phyloP scores from a whole-genome alignment of 2,329 filamentous ascomycete genomes.

The Talaromyces islandicus region DNA sequence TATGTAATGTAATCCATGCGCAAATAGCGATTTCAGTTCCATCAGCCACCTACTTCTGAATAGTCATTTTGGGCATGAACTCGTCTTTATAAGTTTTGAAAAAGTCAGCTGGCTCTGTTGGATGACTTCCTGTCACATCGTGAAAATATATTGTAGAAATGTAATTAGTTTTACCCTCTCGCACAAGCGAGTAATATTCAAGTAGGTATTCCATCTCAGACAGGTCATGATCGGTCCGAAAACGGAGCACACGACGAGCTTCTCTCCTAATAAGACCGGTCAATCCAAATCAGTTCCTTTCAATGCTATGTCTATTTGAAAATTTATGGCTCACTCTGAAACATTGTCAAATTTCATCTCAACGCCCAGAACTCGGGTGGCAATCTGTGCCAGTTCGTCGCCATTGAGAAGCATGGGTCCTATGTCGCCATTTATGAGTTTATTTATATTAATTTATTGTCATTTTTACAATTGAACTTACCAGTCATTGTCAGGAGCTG shows the following conservation, averaged over 20 bases:
- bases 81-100: conserved; percentile 42
- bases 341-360: conserved; percentile 44
- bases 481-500: conserved; percentile 49
- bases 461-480: conserved; percentile 9
- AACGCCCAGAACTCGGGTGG: conserved; percentile 39
- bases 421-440: conserved; percentile 10
- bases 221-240: conserved; percentile 30
- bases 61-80: conserved; percentile 21
- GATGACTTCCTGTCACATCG: conserved; percentile 42
- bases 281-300: not conserved
- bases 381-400: conserved; percentile 42
- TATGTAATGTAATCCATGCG: not conserved
- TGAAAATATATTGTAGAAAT: conserved; percentile 47
- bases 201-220: conserved; percentile 45
- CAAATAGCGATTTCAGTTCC: not conserved
- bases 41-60: conserved; percentile 8
- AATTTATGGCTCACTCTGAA: conserved; percentile 30
- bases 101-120: conserved; percentile 44
- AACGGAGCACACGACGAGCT: conserved; percentile 31
- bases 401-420: conserved; percentile 44
- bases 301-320: not conserved
- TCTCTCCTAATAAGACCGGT: conserved; percentile 17
- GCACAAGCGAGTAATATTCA: conserved; percentile 49
- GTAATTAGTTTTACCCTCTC: conserved; percentile 51
- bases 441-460: not conserved